Percentiles rank a stretch among this genome's conserved stretches.
Conservation (phyloP, 495 filamentous ascomycete species). For the Elasticomyces elasticus region DNA sequence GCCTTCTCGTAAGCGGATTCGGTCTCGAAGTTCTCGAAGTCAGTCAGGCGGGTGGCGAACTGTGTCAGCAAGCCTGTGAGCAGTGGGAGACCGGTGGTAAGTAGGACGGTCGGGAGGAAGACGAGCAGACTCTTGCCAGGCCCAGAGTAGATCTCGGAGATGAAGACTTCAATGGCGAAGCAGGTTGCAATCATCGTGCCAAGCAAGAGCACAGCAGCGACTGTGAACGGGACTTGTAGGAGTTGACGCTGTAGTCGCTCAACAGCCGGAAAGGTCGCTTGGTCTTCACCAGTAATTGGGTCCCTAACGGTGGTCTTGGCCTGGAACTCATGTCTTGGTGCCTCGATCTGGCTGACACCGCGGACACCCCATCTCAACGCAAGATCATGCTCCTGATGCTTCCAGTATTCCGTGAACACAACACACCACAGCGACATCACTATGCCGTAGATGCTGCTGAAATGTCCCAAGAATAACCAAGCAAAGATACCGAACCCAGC, state of each 20-base stretch:
- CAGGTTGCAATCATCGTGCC: conserved; percentile 76
- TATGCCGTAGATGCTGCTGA: conserved; percentile 72
- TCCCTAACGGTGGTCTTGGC: conserved; percentile 67
- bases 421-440: conserved; percentile 80
- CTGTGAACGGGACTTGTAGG: conserved; percentile 80
- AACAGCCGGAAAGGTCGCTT: conserved; percentile 64
- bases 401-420: conserved; percentile 94
- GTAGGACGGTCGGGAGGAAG: conserved; percentile 77
- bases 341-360: conserved; percentile 72
- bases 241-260: conserved; percentile 72
- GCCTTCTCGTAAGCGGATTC: conserved; percentile 66
- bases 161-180: conserved; percentile 93
- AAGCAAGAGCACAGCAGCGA: conserved; percentile 56
- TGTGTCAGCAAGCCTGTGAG: conserved; percentile 65
- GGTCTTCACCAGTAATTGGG: conserved; percentile 72
- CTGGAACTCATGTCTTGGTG: conserved; percentile 63
- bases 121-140: conserved; percentile 76
- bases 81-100: conserved; percentile 71
- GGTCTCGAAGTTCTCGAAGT: conserved; percentile 89
- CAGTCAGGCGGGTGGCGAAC: conserved; percentile 68
- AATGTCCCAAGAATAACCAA: conserved; percentile 75
- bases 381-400: conserved; percentile 82
- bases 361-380: conserved; percentile 87
- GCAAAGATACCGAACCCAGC: conserved; percentile 71
- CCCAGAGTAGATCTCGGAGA: conserved; percentile 86